Evolutionary conservation across 805 yeast species (phyloP).

Genomic region (Metschnikowia sp.): DNA sequence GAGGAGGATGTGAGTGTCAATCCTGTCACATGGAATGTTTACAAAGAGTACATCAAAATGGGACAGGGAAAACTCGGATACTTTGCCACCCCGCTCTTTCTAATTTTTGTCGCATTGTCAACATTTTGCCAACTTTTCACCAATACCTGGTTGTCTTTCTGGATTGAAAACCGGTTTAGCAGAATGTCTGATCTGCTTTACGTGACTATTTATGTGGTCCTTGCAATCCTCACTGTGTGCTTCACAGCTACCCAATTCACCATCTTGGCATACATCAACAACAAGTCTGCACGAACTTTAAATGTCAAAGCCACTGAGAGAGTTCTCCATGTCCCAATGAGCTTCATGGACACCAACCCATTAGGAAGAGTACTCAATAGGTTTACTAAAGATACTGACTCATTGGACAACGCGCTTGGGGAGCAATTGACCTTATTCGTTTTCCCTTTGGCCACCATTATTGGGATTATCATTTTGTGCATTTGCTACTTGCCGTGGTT

Average conservation of each 20-base stretch:
- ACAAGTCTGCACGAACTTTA: conserved; percentile 33
- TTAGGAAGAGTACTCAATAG: conserved; percentile 43
- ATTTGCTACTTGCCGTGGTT: conserved; percentile 52
- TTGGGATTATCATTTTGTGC: conserved; percentile 39
- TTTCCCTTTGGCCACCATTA: conserved; percentile 38
- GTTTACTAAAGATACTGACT: conserved; percentile 44
- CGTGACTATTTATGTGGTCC: conserved; percentile 32
- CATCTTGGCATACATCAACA: conserved; percentile 42
- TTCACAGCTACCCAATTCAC: conserved; percentile 39
- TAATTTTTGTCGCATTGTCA: conserved; percentile 30
- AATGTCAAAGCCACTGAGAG: conserved; percentile 37
- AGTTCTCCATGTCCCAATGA: conserved; percentile 42
- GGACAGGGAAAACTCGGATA: conserved; percentile 39
- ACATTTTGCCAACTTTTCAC: conserved; percentile 42
- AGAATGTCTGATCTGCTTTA: conserved; percentile 28
- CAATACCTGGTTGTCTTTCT: conserved; percentile 44
- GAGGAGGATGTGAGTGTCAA: conserved; percentile 39
- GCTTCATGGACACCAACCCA: conserved; percentile 42
- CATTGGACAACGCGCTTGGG: conserved; percentile 44
- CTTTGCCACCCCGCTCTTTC: conserved; percentile 24
- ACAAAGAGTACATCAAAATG: conserved; percentile 33
- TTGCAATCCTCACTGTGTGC: conserved; percentile 36
- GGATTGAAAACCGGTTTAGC: conserved; percentile 35
- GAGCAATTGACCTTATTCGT: conserved; percentile 40
- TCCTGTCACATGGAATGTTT: conserved; percentile 39